Percentiles rank a stretch among this genome's conserved stretches.
Evolutionary conservation across 2,329 filamentous ascomycete genomes (phyloP).

Genomic region (Pseudogymnoascus sp.): DNA sequence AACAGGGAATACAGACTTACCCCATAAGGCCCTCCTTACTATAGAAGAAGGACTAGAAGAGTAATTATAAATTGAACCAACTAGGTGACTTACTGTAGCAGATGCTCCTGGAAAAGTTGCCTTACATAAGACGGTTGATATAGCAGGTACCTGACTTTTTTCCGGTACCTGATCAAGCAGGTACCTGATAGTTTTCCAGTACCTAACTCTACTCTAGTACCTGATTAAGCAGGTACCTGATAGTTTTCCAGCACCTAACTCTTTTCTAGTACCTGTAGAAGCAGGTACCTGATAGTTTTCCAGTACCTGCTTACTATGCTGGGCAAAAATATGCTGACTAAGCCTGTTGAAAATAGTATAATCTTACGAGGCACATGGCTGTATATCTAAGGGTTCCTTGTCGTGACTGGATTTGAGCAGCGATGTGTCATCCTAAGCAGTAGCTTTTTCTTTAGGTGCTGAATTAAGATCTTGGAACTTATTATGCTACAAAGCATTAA

Average conservation of each 20-base stretch:
- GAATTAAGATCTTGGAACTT: background rate
- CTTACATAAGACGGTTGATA: no score
- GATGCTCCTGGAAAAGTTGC: background rate
- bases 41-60: background rate
- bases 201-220: no score
- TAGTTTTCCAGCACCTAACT: no score
- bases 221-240: no score
- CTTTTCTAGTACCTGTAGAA: no score
- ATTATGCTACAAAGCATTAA: background rate
- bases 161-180: no score
- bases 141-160: no score
- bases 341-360: background rate
- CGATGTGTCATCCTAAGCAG: background rate
- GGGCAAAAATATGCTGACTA: background rate
- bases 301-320: background rate
- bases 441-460: background rate
- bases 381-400: background rate
- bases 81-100: no score
- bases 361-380: background rate
- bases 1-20: background rate
- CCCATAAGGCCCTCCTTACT: background rate
- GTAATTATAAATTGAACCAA: no score
- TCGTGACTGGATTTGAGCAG: background rate
- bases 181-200: no score
- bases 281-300: no score